phyloP scores from a whole-genome alignment of 225 moss, liverwort and hornwort genomes.

The Bryum argenteum region DNA sequence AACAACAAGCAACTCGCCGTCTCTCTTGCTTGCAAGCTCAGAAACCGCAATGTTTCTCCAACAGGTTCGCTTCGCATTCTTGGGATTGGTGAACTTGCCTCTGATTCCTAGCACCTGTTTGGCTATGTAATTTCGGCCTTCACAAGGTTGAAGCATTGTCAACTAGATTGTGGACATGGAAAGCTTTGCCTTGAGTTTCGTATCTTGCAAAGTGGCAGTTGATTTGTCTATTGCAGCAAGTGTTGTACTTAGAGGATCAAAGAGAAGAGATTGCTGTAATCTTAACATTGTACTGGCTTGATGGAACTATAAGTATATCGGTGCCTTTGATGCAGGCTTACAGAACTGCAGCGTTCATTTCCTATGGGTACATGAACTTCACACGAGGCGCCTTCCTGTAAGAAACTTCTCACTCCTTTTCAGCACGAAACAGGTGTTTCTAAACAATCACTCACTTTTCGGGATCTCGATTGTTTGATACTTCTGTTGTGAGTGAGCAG shows the following conservation, averaged over 20 bases:
- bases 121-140: neutral
- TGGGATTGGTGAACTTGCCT: neutral
- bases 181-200: neutral
- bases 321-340: conserved; percentile 67
- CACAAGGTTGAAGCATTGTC: neutral
- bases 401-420: neutral
- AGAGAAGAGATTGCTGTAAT: neutral
- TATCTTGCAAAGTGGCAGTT: neutral
- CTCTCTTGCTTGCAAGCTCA: neutral
- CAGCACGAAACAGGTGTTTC: neutral
- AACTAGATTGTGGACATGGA: neutral
- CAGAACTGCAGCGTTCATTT: conserved; percentile 56
- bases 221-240: neutral
- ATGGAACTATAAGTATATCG: neutral
- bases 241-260: neutral
- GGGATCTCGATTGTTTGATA: neutral
- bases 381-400: conserved; percentile 72
- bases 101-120: neutral
- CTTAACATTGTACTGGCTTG: neutral
- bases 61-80: conserved; percentile 26
- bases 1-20: too few species aligned
- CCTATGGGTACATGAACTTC: conserved; percentile 71
- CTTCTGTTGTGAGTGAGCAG: conserved; percentile 30
- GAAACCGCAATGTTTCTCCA: conserved; percentile 39
- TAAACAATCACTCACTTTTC: neutral